These are phyloP conservation scores for Ophiostoma ulmi DNA, from an alignment of 2,329 filamentous ascomycete species.

Conservation along the genomic window DNA sequence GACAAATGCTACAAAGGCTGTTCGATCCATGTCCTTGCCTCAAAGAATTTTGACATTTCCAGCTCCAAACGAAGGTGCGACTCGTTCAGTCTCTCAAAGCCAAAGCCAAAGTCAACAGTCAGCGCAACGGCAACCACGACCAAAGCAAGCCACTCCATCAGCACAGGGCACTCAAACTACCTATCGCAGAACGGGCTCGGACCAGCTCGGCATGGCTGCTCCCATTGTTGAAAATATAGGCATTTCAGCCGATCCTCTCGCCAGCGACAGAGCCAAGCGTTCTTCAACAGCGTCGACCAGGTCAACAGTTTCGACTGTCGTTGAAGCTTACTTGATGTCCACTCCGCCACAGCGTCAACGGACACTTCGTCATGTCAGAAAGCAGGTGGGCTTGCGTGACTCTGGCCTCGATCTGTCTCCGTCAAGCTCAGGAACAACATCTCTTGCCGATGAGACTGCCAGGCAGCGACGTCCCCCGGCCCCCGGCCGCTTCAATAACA, in stretches of 20 bases:
- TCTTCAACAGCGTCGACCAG: conserved; percentile 52
- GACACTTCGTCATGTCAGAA: conserved; percentile 58
- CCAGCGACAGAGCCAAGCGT: conserved; percentile 46
- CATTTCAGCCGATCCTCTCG: conserved; percentile 37
- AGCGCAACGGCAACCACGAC: conserved; percentile 32
- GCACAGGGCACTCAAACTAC: neutral
- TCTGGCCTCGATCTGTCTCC: conserved; percentile 41
- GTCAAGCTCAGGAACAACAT: conserved; percentile 41
- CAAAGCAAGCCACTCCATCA: conserved; percentile 28
- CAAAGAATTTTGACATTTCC: conserved; percentile 39
- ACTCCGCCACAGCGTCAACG: conserved; percentile 44
- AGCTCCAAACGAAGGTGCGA: conserved; percentile 35
- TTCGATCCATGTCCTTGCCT: conserved; percentile 45
- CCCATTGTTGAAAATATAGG: conserved; percentile 21
- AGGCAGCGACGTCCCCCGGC: conserved; percentile 33
- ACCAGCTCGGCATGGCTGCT: conserved; percentile 19
- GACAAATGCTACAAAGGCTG: conserved; percentile 48
- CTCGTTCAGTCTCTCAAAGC: conserved; percentile 27
- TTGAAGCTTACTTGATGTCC: conserved; percentile 56
- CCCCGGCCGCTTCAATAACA: conserved; percentile 30
- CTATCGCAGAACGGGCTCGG: conserved; percentile 5
- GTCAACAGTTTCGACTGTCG: conserved; percentile 52
- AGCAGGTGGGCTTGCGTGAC: conserved; percentile 49
- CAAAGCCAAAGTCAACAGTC: conserved; percentile 27
- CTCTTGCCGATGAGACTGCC: conserved; percentile 33